phyloP scores from a whole-genome alignment of 345 rosid genomes.

The Eutrema japonicum region DNA sequence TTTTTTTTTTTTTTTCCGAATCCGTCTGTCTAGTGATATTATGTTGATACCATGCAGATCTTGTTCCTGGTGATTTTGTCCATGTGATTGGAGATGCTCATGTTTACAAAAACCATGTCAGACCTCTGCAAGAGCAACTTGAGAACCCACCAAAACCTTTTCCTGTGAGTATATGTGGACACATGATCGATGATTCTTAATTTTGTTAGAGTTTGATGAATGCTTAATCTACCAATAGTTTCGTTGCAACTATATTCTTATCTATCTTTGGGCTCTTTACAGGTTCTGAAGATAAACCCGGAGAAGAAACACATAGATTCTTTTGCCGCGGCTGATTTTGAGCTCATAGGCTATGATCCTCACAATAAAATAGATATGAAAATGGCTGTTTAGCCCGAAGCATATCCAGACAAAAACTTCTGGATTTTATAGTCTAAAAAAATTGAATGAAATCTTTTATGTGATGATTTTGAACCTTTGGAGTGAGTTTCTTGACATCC shows the following conservation, averaged over 20 bases:
- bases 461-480: constrained; percentile 13
- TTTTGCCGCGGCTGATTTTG: constrained; percentile 76
- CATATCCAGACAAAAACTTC: not conserved
- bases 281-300: constrained; percentile 88
- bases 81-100: constrained; percentile 93
- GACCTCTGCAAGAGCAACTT: constrained; percentile 92
- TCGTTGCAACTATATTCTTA: not conserved
- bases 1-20: not conserved
- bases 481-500: not conserved
- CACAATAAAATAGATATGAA: constrained; percentile 92
- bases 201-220: constrained; percentile 20
- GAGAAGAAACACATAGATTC: constrained; percentile 84
- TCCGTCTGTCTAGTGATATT: not conserved
- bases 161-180: constrained; percentile 62
- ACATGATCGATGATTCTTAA: not conserved
- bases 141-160: constrained; percentile 89
- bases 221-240: not conserved
- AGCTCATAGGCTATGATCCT: constrained; percentile 88
- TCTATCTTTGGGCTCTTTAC: constrained; percentile 29
- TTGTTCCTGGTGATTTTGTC: constrained; percentile 82
- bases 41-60: constrained; percentile 53
- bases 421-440: not conserved
- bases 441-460: not conserved
- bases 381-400: constrained; percentile 60
- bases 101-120: constrained; percentile 76